Base-by-base conservation (phyloP, 2,329 filamentous ascomycete species). In the Cucurbitaria berberidis region DNA sequence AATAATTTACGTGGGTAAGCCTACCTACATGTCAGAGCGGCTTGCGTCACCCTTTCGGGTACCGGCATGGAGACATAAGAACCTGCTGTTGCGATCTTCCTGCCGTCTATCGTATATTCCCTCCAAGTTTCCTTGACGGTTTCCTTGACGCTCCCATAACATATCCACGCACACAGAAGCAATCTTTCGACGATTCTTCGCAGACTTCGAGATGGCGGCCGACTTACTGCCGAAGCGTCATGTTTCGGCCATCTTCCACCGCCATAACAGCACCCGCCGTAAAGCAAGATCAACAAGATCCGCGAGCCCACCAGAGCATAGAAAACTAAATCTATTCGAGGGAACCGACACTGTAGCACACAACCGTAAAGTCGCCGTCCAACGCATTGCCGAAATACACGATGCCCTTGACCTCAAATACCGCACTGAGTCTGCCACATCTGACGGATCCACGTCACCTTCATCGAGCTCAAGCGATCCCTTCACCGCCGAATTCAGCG, bases 261-360 rank as follows among this genome's bases (percentile, higher is more conserved):
- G 51, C 15, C 59, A 53, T 40, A 47, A 45, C 32, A 62, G 51
- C 27, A 32, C 45, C 10, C 57, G 54, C 48, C n/a, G 35, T 13
- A 43, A 43, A 3, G 49, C 49, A 11, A 48, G 16, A 24, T 43
- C 43, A 3, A 47, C 49, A 11, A 48, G 16, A 24, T 43, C 43
- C 27, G 27, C 44, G 6, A 47, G 43, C n/a, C 50, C 22, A 18
- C 24, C 29, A 46, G 43, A 13, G 21, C 42, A 45, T 2, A 18
- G 26, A 22, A 32, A 15, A 18, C 29, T 35, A 30, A 29, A 15
- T 2, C 13, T 60, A 30, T 63, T 63, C 51, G 32, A 62, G 41
- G 60, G 60, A 39, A 63, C 60, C 32, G 60, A 63, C 26, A 50
- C 55, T 19, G 51, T 63, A 2, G 38, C 51, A n/a, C 55, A 55